phyloP scores from a whole-genome alignment of 1,284 basidiomycete genomes.

The Ustilago loliicola region DNA sequence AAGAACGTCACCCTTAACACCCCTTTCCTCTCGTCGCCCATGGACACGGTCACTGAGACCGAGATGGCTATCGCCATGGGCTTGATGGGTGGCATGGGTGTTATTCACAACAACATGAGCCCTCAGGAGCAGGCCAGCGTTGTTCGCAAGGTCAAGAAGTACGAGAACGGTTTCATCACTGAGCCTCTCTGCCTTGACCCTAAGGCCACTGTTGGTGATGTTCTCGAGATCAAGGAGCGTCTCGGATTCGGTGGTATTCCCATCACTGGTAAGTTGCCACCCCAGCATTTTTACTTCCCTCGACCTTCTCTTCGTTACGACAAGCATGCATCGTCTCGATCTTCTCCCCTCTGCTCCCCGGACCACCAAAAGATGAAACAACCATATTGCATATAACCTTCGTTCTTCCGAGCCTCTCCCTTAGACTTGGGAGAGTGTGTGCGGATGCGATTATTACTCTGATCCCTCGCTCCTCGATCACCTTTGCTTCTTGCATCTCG shows the following conservation, averaged over 20 bases:
- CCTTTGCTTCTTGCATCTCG: not conserved
- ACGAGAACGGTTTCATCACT: slow-evolving; percentile 97
- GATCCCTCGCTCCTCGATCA: slow-evolving; percentile 28
- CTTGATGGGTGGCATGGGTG: slow-evolving; percentile 89
- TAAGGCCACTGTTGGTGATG: slow-evolving; percentile 85
- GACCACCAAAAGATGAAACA: slow-evolving; percentile 43
- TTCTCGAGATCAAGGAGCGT: slow-evolving; percentile 90
- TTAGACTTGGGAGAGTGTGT: slow-evolving; percentile 80
- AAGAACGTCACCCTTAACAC: slow-evolving; percentile 93
- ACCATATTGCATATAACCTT: slow-evolving; percentile 76
- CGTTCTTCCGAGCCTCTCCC: slow-evolving; percentile 82
- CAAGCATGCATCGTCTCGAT: not conserved
- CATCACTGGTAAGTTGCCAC: slow-evolving; percentile 83
- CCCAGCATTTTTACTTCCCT: not conserved
- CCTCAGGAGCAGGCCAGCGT: slow-evolving; percentile 90
- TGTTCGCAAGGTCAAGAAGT: slow-evolving; percentile 95
- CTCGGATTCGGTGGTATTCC: slow-evolving; percentile 98
- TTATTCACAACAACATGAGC: slow-evolving; percentile 98
- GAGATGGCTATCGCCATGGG: slow-evolving; percentile 86
- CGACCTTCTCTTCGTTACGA: not conserved
- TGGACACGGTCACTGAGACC: slow-evolving; percentile 98
- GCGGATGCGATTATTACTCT: slow-evolving; percentile 76
- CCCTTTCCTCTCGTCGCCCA: slow-evolving; percentile 96
- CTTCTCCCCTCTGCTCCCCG: not conserved
- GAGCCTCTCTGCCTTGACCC: slow-evolving; percentile 85